A percentile compares a stretch with the other conserved stretches of the same genome.
These are phyloP conservation scores for Talaromyces sp. DNA, from an alignment of 2,329 filamentous ascomycete species.

Conservation along the genomic window DNA sequence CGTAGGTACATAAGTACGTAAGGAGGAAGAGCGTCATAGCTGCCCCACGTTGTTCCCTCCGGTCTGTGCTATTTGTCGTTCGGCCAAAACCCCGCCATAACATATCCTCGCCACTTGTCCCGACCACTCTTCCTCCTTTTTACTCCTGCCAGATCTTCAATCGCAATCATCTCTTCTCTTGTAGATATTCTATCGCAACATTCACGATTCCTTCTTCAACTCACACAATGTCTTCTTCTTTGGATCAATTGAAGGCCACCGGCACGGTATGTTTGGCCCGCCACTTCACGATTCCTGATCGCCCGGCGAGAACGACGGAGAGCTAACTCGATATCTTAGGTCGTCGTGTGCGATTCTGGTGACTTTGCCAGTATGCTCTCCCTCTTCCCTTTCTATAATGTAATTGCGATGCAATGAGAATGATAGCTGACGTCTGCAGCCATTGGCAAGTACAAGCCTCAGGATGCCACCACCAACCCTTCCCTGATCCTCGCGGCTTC, in stretches of 20 bases:
- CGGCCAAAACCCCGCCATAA: constrained; percentile 9
- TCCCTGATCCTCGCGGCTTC: constrained; percentile 96
- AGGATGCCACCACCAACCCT: constrained; percentile 99
- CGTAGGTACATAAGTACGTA: background rate
- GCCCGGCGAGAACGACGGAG: constrained; percentile 1
- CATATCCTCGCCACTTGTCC: constrained; percentile 7
- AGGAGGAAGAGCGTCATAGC: constrained; percentile 24
- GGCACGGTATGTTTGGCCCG: constrained; percentile 74
- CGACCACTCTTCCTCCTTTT: background rate
- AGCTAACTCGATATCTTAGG: constrained; percentile 51
- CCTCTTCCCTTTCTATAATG: constrained; percentile 27
- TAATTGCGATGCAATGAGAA: background rate
- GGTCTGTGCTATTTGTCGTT: background rate
- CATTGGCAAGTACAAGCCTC: constrained; percentile 99
- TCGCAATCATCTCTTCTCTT: background rate
- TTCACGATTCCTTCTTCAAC: constrained; percentile 12
- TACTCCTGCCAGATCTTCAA: background rate
- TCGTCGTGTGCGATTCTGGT: constrained; percentile 96
- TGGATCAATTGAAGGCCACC: constrained; percentile 94
- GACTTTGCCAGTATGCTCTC: constrained; percentile 71
- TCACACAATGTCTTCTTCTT: constrained; percentile 72
- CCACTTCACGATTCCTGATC: constrained; percentile 11
- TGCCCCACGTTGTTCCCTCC: constrained; percentile 27
- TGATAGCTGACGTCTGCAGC: constrained; percentile 52
- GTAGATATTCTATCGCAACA: constrained; percentile 17